These are phyloP conservation scores for Hypoxylon crocopeplum DNA, from an alignment of 495 filamentous ascomycete species.

Conservation along the genomic window DNA sequence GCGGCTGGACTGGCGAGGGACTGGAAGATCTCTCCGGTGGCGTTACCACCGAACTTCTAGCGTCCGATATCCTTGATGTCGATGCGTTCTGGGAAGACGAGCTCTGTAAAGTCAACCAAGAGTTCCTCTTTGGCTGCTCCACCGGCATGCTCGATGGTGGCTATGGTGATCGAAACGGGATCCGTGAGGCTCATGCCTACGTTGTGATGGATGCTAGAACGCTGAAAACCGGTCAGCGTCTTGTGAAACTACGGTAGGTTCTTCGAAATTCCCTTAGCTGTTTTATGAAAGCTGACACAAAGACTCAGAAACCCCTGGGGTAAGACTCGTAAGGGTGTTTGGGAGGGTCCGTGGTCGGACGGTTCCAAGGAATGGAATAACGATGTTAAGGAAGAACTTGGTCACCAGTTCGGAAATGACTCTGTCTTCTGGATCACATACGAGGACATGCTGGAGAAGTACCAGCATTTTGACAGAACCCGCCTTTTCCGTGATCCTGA, in stretches of 20 bases:
- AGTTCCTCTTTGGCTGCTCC: slow-evolving; percentile 88
- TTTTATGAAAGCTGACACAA: not conserved
- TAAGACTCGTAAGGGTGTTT: slow-evolving; percentile 68
- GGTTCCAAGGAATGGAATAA: slow-evolving; percentile 95
- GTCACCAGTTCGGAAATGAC: slow-evolving; percentile 91
- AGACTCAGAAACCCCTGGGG: slow-evolving; percentile 81
- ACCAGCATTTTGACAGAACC: slow-evolving; percentile 85
- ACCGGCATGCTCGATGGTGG: slow-evolving; percentile 71
- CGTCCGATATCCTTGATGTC: slow-evolving; percentile 87
- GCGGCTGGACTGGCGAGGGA: slow-evolving; percentile 87
- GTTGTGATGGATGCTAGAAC: slow-evolving; percentile 81
- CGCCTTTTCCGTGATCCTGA: slow-evolving; percentile 78
- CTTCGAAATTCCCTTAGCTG: not conserved
- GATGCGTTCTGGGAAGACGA: slow-evolving; percentile 91
- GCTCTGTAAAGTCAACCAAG: slow-evolving; percentile 82
- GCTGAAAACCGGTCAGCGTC: slow-evolving; percentile 53
- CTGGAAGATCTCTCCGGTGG: slow-evolving; percentile 94
- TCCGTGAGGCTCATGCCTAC: slow-evolving; percentile 85
- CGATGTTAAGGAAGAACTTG: slow-evolving; percentile 79
- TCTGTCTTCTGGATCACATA: slow-evolving; percentile 78
- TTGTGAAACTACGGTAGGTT: slow-evolving; percentile 54
- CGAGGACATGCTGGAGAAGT: slow-evolving; percentile 84
- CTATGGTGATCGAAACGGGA: slow-evolving; percentile 73
- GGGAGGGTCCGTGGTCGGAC: slow-evolving; percentile 86
- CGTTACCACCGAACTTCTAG: slow-evolving; percentile 83